A percentile compares a stretch with the other conserved stretches of the same genome.
Conservation (phyloP, 1,284 basidiomycete genomes). For the Rhodotorula sp. region DNA sequence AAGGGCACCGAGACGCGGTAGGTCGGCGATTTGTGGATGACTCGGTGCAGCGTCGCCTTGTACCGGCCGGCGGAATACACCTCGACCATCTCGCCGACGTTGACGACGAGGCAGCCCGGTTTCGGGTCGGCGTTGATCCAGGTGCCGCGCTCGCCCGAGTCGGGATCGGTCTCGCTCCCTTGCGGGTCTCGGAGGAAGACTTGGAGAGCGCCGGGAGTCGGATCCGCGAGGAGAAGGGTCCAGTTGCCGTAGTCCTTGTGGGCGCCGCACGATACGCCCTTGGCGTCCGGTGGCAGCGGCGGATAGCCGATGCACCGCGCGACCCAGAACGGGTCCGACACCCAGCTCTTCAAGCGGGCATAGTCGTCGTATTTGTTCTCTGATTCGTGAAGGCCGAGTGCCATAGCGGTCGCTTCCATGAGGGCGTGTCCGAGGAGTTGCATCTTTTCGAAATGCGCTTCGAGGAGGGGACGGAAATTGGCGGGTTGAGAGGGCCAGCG, state of each 20-base stretch:
- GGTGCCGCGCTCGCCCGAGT: slow-evolving; percentile 56
- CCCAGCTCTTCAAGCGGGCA: slow-evolving; percentile 55
- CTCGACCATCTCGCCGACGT: slow-evolving; percentile 66
- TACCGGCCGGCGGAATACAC: slow-evolving; percentile 59
- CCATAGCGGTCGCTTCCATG: slow-evolving; percentile 79
- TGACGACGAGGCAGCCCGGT: slow-evolving; percentile 73
- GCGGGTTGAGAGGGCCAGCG: slow-evolving; percentile 64
- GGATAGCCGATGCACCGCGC: slow-evolving; percentile 77
- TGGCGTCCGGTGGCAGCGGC: slow-evolving; percentile 68
- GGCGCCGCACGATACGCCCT: slow-evolving; percentile 79
- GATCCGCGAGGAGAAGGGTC: slow-evolving; percentile 76
- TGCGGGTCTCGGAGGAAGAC: slow-evolving; percentile 62
- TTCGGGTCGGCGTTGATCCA: slow-evolving; percentile 80
- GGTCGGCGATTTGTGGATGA: slow-evolving; percentile 67
- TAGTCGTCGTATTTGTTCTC: slow-evolving; percentile 56
- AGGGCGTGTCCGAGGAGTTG: slow-evolving; percentile 68
- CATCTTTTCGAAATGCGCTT: slow-evolving; percentile 78
- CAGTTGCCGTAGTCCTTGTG: slow-evolving; percentile 69
- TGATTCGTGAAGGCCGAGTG: slow-evolving; percentile 63
- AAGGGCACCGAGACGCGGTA: slow-evolving; percentile 80
- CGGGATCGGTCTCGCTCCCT: slow-evolving; percentile 47
- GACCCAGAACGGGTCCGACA: slow-evolving; percentile 81
- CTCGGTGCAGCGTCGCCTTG: slow-evolving; percentile 71
- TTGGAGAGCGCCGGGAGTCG: slow-evolving; percentile 72
- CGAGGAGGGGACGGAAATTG: slow-evolving; percentile 62